phyloP scores from a whole-genome alignment of 1,284 basidiomycete genomes.

The Sporisorium sorghi region DNA sequence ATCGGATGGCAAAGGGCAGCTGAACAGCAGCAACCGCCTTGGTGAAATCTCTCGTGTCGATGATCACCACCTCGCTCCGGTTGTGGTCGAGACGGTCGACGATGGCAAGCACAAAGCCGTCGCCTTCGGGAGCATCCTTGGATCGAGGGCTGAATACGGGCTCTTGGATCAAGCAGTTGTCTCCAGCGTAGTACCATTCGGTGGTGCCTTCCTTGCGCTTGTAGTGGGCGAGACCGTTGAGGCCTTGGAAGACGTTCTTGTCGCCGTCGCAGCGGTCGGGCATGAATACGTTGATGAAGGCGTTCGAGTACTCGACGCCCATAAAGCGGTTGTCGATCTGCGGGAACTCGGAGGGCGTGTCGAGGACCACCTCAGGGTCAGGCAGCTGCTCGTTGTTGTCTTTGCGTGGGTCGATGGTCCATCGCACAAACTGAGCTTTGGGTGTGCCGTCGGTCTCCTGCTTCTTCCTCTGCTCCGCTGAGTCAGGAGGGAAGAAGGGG shows the following conservation, averaged over 20 bases:
- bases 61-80: slow-evolving; percentile 42
- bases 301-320: slow-evolving; percentile 27
- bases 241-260: slow-evolving; percentile 41
- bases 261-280: slow-evolving; percentile 29
- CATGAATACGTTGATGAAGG: slow-evolving; percentile 41
- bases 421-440: slow-evolving; percentile 31
- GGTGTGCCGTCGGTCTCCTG: slow-evolving; percentile 27
- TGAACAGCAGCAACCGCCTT: slow-evolving; percentile 26
- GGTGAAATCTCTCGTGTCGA: slow-evolving; percentile 36
- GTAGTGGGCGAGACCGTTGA: slow-evolving; percentile 37
- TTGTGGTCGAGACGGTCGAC: slow-evolving; percentile 39
- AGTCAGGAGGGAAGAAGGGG: slow-evolving; percentile 39
- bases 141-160: slow-evolving; percentile 43
- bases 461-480: slow-evolving; percentile 22
- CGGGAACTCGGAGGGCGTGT: slow-evolving; percentile 42
- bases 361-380: slow-evolving; percentile 32
- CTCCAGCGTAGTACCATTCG: slow-evolving; percentile 34
- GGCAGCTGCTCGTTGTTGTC: slow-evolving; percentile 27
- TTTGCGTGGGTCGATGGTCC: slow-evolving; percentile 40
- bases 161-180: slow-evolving; percentile 45
- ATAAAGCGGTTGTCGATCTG: slow-evolving; percentile 42
- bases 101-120: slow-evolving; percentile 40
- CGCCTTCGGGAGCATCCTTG: slow-evolving; percentile 37
- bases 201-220: slow-evolving; percentile 26
- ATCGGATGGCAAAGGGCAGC: slow-evolving; percentile 28